Base-by-base conservation (phyloP, 805 yeast species). In the Yarrowia hollandica region DNA sequence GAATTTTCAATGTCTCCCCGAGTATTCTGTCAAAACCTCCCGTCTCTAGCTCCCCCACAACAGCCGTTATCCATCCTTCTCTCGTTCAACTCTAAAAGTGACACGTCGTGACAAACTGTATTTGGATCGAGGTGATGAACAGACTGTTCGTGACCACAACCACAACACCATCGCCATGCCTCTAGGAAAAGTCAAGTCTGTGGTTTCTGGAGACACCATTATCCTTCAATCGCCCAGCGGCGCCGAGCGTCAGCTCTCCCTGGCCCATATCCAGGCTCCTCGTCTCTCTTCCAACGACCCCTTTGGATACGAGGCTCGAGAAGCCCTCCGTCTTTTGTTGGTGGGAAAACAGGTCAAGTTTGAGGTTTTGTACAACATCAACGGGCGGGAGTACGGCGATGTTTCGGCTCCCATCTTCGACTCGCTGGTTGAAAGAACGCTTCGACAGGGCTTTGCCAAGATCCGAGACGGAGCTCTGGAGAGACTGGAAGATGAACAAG, bases 151-250 rank as follows among this genome's bases (percentile, higher is more conserved):
- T n/a, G 18, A 39, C 16, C 9, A 6, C 48, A 38, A 16, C 31
- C 23, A 42, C 50, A n/a, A 26, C 21, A 42, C 28, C 23, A 15
- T 5, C 15, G 22, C 42, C 28, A 54, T 55, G 48, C 50, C 50
- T 16, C 18, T 73, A 59, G 91, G 89, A 35, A 83, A 80, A 69
- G 91, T 86, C 48, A 86, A 85, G 67, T 77, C 82, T 42, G 89
- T 86, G 15, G 68, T 84, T 33, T 84, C 88, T 50, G 89, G 87
- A 4, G 92, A 86, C 72, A 82, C 90, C 11, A 64, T 87, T 34
- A 79, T 86, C 37, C 76, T 86, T 63, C 75, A 77, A 10, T 86
- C 89, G 3, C 62, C 64, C 19, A 67, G 64, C 15, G 62, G 64
- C 30, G 63, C 73, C 25, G 94, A 87, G 68, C 75, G 88, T 64